phyloP scores from a whole-genome alignment of 2,329 filamentous ascomycete genomes.

The Cytospora piceicola region DNA sequence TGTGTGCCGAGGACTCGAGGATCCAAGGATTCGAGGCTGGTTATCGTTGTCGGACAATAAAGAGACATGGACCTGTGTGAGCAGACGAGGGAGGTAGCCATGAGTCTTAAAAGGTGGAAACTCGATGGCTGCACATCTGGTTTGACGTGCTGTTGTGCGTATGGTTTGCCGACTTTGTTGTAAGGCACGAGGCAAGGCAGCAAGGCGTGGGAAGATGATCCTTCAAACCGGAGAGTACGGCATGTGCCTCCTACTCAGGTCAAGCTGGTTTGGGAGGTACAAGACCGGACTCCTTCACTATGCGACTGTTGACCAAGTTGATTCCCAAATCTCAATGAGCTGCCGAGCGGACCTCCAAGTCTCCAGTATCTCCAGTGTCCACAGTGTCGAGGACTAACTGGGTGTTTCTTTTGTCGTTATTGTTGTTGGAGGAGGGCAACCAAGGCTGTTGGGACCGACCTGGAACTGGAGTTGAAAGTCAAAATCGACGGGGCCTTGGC shows the following conservation, averaged over 20 bases:
- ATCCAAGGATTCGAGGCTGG: background rate
- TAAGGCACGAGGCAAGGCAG: conserved; percentile 10
- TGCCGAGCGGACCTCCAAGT: background rate
- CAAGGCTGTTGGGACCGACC: background rate
- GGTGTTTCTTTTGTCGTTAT: background rate
- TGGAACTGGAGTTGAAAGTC: background rate
- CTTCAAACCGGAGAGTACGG: conserved; percentile 8
- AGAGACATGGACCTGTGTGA: background rate
- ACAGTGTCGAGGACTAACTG: background rate
- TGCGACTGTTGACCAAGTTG: background rate
- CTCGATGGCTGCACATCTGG: background rate
- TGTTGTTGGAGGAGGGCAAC: background rate
- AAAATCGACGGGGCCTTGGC: background rate
- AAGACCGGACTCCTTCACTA: background rate
- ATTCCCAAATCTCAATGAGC: background rate
- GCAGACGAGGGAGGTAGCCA: background rate
- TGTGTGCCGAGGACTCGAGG: conserved; percentile 1
- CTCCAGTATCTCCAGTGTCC: too few species aligned
- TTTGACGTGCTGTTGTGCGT: background rate
- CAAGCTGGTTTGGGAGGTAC: background rate
- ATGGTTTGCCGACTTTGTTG: background rate
- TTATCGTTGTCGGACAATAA: background rate
- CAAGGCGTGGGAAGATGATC: conserved; percentile 18
- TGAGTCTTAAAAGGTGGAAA: background rate
- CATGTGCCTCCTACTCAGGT: conserved; percentile 16